Evolutionary conservation across 345 rosid genomes (phyloP), one percentile per base, ranked within the genome.

Genomic region (Alliaria petiolata): DNA sequence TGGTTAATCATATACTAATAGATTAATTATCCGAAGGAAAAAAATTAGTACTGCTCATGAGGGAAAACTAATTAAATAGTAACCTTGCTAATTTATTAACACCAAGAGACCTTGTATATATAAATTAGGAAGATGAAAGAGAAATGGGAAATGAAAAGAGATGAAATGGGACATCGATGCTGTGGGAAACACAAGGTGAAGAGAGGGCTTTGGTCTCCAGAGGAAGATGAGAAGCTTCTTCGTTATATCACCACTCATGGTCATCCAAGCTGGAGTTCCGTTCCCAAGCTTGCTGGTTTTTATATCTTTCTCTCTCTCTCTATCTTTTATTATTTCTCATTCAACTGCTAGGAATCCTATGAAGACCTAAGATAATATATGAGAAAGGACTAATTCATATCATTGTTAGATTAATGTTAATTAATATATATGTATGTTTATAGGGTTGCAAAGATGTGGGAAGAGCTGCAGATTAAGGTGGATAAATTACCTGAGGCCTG

Each of bases 191-290:
- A 81, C 74, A 88, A 86, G 70, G 91, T 88, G 40, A 86, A 85
- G 64, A 84, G 87, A 79, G 95, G 95, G 2, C 64, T 88, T 59
- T 88, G 95, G 91, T 88, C 90, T 63, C 91, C 93, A 34, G 91
- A 86, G 75, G 93, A 88, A 83, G 93, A 88, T 40, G 85, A 84
- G 34, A 86, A 77, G 85, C 90, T 86, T 54, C 71, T 83, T 61
- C 81, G 78, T 43, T 78, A 84, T 62, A 83, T 86, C 79, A 85
- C 91, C 42, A 20, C 82, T 51, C 77, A 83, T 51, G 95, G 91
- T 64, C 91, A 88, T 80, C 86, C 89, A 8, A 83, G 87, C 65
- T 88, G 95, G 95, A 88, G 95, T 55, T 83, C 87, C n/a, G 87
- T 88, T 77, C 91, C 95, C 9, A 86, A 81, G 78, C 87, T 80